These are phyloP conservation scores for Mycena olivaceomarginata DNA, from an alignment of 768 basidiomycete genomes.

Conservation along the genomic window DNA sequence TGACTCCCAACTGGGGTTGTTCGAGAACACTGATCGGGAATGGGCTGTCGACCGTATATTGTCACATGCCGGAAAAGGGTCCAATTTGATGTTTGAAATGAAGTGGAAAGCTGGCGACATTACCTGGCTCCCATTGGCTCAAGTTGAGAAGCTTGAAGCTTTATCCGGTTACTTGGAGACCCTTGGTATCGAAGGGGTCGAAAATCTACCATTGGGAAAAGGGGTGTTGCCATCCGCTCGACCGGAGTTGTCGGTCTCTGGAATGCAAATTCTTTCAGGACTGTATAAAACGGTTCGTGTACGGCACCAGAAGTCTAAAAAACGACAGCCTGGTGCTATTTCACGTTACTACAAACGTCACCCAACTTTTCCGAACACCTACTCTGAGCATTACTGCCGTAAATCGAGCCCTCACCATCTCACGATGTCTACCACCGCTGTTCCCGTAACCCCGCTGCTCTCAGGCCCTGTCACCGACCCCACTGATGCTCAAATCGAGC, in stretches of 20 bases:
- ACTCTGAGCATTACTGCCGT: not conserved
- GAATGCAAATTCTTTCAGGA: not conserved
- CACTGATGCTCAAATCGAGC: too few relatives aligned
- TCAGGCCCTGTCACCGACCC: too few relatives aligned
- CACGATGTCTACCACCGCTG: too few relatives aligned
- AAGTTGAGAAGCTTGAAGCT: slow-evolving; percentile 36
- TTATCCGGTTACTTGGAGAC: slow-evolving; percentile 44
- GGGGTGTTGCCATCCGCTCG: not conserved
- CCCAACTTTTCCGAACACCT: not conserved
- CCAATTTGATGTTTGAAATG: slow-evolving; percentile 42
- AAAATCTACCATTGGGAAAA: not conserved
- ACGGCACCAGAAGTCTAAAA: not conserved
- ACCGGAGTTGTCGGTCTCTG: not conserved
- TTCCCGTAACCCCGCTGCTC: too few relatives aligned
- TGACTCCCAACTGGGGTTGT: slow-evolving; percentile 41
- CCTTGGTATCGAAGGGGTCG: not conserved
- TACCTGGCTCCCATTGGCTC: slow-evolving; percentile 44
- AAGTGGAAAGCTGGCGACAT: slow-evolving; percentile 47
- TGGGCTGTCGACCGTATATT: slow-evolving; percentile 42
- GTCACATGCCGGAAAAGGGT: not conserved
- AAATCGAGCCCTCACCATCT: not conserved
- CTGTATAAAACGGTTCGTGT: not conserved
- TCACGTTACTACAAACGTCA: not conserved
- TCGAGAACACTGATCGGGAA: slow-evolving; percentile 37
- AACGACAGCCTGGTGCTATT: not conserved